Conservation (phyloP, 371 early-diverging fungal species). For the Actinomucor elegans region DNA sequence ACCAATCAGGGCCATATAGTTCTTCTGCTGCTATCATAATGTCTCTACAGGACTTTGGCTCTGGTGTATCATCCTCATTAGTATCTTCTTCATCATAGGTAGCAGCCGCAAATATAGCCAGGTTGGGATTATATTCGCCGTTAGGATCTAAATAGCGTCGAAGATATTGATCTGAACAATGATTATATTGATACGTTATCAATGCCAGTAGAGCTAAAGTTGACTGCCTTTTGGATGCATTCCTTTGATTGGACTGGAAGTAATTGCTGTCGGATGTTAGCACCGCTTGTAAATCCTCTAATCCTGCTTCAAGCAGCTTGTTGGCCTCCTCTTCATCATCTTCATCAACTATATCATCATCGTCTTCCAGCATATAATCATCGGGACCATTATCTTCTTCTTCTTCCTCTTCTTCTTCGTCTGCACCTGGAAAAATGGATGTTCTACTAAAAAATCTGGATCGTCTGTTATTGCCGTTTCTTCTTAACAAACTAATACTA, state of each 20-base stretch:
- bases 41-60: slow-evolving; percentile 19
- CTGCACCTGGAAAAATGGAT: not conserved
- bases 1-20: slow-evolving; percentile 22
- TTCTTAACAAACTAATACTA: not conserved
- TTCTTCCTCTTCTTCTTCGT: not conserved
- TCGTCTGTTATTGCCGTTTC: not conserved
- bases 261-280: slow-evolving; percentile 12
- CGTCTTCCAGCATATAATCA: not conserved
- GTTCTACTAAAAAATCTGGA: not conserved
- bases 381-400: not conserved
- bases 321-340: slow-evolving; percentile 20
- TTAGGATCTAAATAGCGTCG: slow-evolving; percentile 22
- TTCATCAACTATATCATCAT: not conserved
- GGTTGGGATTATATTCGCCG: slow-evolving; percentile 18
- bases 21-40: slow-evolving; percentile 25
- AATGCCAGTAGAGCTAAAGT: slow-evolving; percentile 20
- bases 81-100: slow-evolving; percentile 16
- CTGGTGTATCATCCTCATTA: not conserved
- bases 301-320: slow-evolving; percentile 18
- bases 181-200: slow-evolving; percentile 13
- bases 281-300: slow-evolving; percentile 19
- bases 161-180: slow-evolving; percentile 14
- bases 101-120: slow-evolving; percentile 29
- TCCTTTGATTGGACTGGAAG: no score
- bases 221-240: slow-evolving; percentile 12